These are phyloP conservation scores for Venturia effusa DNA, from an alignment of 2,329 filamentous ascomycete species.

Conservation along the genomic window DNA sequence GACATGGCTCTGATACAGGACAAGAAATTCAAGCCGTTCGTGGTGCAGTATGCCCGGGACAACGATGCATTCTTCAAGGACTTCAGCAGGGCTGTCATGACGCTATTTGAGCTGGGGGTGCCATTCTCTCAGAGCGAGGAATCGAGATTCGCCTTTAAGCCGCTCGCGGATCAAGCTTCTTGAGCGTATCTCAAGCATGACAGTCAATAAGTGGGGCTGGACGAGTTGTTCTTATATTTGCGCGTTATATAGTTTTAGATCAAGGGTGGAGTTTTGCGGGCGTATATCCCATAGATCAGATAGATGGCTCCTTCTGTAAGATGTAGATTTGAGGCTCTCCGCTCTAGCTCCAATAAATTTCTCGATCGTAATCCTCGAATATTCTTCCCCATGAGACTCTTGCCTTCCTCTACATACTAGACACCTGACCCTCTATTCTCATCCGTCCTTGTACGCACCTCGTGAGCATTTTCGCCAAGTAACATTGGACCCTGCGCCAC, in stretches of 20 bases:
- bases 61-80: slow-evolving; percentile 89
- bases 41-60: slow-evolving; percentile 85
- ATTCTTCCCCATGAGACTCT: neutral
- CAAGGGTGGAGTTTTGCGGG: neutral
- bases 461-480: neutral
- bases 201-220: neutral
- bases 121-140: slow-evolving; percentile 55
- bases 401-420: neutral
- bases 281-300: neutral
- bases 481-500: neutral
- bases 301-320: neutral
- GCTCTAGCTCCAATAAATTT: neutral
- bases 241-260: neutral
- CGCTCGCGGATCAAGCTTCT: slow-evolving; percentile 1
- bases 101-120: slow-evolving; percentile 89
- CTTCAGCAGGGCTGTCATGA: slow-evolving; percentile 66
- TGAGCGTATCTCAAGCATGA: neutral
- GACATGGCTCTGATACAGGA: slow-evolving; percentile 83
- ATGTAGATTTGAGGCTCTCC: neutral
- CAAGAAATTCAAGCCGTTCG: slow-evolving; percentile 69
- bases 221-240: neutral
- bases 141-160: slow-evolving; percentile 35
- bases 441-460: neutral
- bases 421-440: neutral
- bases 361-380: neutral